phyloP scores from a whole-genome alignment of 768 basidiomycete species.

The Leccinum olivaceopallidum region DNA sequence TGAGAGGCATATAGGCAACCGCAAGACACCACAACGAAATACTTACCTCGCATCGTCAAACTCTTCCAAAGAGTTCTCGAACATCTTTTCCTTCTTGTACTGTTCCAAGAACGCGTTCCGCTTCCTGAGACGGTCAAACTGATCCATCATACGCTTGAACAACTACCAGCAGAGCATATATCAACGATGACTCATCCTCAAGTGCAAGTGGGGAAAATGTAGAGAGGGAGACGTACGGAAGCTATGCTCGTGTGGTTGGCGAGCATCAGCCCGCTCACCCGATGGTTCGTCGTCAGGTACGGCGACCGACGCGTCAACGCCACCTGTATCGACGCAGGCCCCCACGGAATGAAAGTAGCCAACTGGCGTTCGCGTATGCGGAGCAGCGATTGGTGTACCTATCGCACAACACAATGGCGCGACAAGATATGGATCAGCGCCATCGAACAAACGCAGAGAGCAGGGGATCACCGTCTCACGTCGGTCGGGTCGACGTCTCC shows the following conservation, averaged over 20 bases:
- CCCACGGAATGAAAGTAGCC: slow-evolving; percentile 99
- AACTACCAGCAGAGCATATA: slow-evolving; percentile 47
- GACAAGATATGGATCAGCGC: background rate
- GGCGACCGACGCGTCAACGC: slow-evolving; percentile 91
- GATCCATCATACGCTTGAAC: slow-evolving; percentile 94
- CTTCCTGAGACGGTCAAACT: slow-evolving; percentile 85
- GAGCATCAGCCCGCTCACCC: slow-evolving; percentile 97
- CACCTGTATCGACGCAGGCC: slow-evolving; percentile 97
- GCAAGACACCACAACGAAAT: background rate
- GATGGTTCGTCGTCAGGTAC: slow-evolving; percentile 84
- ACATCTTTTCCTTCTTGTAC: slow-evolving; percentile 97
- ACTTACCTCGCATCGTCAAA: slow-evolving; percentile 94
- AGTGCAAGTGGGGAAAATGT: background rate
- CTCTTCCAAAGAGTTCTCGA: slow-evolving; percentile 90
- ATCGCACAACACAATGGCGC: background rate
- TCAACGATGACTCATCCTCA: background rate
- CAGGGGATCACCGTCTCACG: slow-evolving; percentile 41
- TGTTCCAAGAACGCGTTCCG: slow-evolving; percentile 95
- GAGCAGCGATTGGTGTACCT: slow-evolving; percentile 97
- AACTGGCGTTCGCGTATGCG: slow-evolving; percentile 96
- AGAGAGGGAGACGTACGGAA: slow-evolving; percentile 55
- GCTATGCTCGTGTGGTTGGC: slow-evolving; percentile 99
- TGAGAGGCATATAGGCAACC: background rate
- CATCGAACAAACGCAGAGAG: background rate
- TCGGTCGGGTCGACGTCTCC: slow-evolving; percentile 98